Base-by-base conservation (phyloP, 164 flowering plant species). In the Dillenia suffruticosa region DNA sequence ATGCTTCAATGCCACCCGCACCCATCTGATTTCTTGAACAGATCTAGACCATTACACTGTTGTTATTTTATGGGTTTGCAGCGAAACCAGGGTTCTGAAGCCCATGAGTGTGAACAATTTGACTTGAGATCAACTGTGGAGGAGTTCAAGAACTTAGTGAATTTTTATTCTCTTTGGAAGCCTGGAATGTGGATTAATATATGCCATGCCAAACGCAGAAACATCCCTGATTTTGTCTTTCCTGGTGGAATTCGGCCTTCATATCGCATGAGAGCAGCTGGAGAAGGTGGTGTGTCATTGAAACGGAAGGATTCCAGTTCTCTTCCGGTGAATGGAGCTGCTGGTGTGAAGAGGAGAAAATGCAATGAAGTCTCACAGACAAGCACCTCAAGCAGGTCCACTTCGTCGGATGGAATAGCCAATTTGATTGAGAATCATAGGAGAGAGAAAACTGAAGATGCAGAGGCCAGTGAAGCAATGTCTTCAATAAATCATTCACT, bases 1-100 rank as follows among this genome's bases (percentile, higher is more conserved):
- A 76, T 82, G 84, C 96, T 90, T 61, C 92, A 85, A 63, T 92
- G 98, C 70, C 97, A 88, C 62, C 98, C 98, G 9, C 84, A 84
- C 62, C 98, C 98, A 9, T 81, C 83, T 54, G 77, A 76, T 32
- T 76, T 76, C 58, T 73, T 74, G 1, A 75, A 92, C 72, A 81
- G 69, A 59, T 72, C 88, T 19, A 85, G 68, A 64, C 80, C 79
- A 46, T 80, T 81, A 26, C 84, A 83, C 63, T 78, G 82, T 64
- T 77, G 79, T 70, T 92, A 76, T 60, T 92, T 92, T 65, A 87
- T 92, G 97, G 98, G 98, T 49, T 68, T 92, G 69, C 90, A 80
- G 55, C 74, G 96, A 16, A 90, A 85, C 49, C 86, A 88, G 72
- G 96, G 89, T 19, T 74, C 71, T 62, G 74, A 81, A 13, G 80